Evolutionary conservation across 768 basidiomycete genomes (phyloP), one percentile per base, ranked within the genome.

Genomic region (Fibroporia radiculosa): DNA sequence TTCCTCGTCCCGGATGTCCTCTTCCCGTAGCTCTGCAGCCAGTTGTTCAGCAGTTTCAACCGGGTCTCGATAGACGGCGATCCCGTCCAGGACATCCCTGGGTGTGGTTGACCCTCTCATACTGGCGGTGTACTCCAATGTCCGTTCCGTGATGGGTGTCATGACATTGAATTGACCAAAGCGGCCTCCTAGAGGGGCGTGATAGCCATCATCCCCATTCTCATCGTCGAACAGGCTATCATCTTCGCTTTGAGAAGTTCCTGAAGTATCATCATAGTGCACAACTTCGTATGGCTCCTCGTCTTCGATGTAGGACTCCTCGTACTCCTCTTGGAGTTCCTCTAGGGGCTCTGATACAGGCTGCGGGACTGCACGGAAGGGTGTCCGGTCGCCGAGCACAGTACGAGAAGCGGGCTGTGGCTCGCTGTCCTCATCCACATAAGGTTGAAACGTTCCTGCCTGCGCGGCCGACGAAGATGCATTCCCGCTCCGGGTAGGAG

Each of bases 71-170:
- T 49, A 51, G 32, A 47, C 58, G 35, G 57, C 53, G 20, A 50
- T 44, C 7, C 45, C 52, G 14, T 59, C 60, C 1, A 60, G 48
- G 18, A 36, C 36, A 12, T 55, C 59, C 23, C 51, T 60, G 6
- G 65, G 59, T 29, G 63, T 60, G 1, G 56, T 57, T 26, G 54
- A 49, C n/a, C 49, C 57, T 18, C 78, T 69, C 13, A 78, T 84
- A 53, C 79, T 84, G 25, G 71, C 72, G 3, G 85, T 77, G 59
- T 72, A 93, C 63, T 98, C 96, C 56, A 78, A 77, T 8, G 96
- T 98, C 32, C 93, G 74, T 63, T 99, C 96, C 11, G 90, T 90
- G 62, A 98, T 97, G 2, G 96, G 95, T 7, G 95, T 98, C 92
- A 99, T 93, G 45, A 93, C 82, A 57, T 86, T 82, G 65, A 97